Evolutionary conservation across 805 yeast genomes (phyloP).

Genomic region (Priceomyces haplophilus): DNA sequence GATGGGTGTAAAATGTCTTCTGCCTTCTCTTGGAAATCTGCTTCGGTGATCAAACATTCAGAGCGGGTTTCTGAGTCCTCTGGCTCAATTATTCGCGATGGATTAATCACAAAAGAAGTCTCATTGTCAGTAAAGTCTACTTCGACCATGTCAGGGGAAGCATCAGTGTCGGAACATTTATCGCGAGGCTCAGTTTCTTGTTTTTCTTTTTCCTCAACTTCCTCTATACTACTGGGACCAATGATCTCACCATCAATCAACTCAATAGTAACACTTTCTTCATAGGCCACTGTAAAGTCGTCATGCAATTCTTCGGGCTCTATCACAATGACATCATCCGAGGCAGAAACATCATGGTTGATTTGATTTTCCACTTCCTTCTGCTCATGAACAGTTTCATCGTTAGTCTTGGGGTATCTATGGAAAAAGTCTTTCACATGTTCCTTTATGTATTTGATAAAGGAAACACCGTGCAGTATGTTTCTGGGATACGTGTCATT

Average conservation of each 20-base stretch:
- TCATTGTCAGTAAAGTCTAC: not conserved
- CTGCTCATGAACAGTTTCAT: not conserved
- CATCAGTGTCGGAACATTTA: not conserved
- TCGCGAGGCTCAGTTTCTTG: not conserved
- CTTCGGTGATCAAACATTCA: not conserved
- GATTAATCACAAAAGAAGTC: not conserved
- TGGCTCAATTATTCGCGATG: constrained; percentile 7
- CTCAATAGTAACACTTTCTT: not conserved
- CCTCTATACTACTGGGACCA: constrained; percentile 6
- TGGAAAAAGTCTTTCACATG: not conserved
- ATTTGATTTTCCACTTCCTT: not conserved
- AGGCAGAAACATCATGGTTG: not conserved
- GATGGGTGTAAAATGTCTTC: constrained; percentile 1
- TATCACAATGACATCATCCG: not conserved
- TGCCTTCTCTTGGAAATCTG: not conserved
- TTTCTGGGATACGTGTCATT: not conserved
- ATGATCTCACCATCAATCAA: not conserved
- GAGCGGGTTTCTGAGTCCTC: constrained; percentile 2
- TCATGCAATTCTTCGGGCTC: constrained; percentile 1
- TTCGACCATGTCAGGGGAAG: not conserved
- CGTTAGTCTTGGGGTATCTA: not conserved
- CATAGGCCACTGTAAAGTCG: not conserved
- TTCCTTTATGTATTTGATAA: not conserved
- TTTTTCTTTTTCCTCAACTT: not conserved
- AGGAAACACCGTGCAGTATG: not conserved